A percentile compares a stretch with the other conserved stretches of the same genome.
Conservation (phyloP, 495 filamentous ascomycete species). For the Aspergillus incahuasiensis region DNA sequence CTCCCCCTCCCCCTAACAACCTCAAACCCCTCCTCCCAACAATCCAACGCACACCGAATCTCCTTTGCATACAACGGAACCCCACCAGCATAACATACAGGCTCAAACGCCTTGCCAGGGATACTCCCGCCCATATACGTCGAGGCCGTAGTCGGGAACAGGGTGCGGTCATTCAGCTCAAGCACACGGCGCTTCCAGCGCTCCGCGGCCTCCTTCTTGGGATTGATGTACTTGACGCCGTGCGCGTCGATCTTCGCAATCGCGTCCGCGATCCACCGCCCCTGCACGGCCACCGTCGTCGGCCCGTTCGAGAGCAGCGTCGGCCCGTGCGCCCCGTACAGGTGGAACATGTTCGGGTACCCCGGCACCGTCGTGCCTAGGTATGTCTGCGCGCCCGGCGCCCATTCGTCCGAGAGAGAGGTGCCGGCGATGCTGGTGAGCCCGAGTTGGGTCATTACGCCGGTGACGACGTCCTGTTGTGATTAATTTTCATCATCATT, state of each 20-base stretch:
- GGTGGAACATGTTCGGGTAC: conserved; percentile 52
- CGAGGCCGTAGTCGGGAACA: conserved; percentile 29
- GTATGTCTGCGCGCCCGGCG: conserved; percentile 40
- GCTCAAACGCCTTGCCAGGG: conserved; percentile 33
- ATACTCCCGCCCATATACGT: conserved; percentile 46
- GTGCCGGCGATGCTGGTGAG: not conserved
- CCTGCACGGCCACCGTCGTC: conserved; percentile 47
- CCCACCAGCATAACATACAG: not conserved
- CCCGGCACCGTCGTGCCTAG: conserved; percentile 43
- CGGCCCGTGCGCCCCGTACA: conserved; percentile 46
- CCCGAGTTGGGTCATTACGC: conserved; percentile 1
- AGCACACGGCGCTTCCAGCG: conserved; percentile 36
- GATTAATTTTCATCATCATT: not conserved
- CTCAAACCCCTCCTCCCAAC: conserved; percentile 3
- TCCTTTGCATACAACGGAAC: not conserved
- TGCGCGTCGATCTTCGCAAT: conserved; percentile 37
- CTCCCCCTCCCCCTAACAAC: not conserved
- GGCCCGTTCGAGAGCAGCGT: conserved; percentile 51
- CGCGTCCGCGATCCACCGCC: conserved; percentile 45
- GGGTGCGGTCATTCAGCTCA: conserved; percentile 21
- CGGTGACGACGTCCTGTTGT: not conserved
- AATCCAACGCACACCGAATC: not conserved
- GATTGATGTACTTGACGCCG: conserved; percentile 34
- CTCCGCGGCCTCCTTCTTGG: conserved; percentile 30
- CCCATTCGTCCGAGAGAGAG: not conserved